phyloP scores from a whole-genome alignment of 768 basidiomycete species.

The Heimioporus sp. region DNA sequence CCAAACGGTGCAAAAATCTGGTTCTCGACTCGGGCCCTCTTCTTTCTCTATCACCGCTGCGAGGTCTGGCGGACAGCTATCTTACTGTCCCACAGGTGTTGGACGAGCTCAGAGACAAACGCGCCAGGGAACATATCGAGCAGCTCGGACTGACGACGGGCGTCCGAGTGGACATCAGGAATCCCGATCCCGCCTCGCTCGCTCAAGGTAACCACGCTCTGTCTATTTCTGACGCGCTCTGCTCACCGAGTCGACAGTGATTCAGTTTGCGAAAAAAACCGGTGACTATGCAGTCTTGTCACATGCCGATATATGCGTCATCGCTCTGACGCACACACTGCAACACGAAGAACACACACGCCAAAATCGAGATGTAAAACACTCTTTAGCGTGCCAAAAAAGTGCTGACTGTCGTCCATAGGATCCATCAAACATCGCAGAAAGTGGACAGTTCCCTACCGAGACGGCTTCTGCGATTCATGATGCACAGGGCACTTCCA shows the following conservation, averaged over 20 bases:
- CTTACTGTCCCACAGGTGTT: conserved; percentile 90
- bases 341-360: conserved; percentile 49
- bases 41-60: conserved; percentile 82
- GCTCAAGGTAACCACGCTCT: conserved; percentile 52
- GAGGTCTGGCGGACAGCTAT: conserved; percentile 83
- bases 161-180: conserved; percentile 67
- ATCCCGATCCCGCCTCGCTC: conserved; percentile 69
- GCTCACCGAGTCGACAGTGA: conserved; percentile 52
- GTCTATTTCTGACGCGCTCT: conserved; percentile 2
- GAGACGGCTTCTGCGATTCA: neutral
- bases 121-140: conserved; percentile 84
- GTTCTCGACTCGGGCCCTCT: conserved; percentile 94
- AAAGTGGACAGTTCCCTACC: neutral
- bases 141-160: conserved; percentile 73
- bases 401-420: conserved; percentile 3
- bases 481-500: conserved; percentile 3
- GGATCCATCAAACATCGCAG: conserved; percentile 1
- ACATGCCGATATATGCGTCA: conserved; percentile 83
- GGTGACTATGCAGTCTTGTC: conserved; percentile 95
- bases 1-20: conserved; percentile 66
- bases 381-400: neutral
- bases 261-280: conserved; percentile 89
- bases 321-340: conserved; percentile 84
- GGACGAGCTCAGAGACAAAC: conserved; percentile 84
- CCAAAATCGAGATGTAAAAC: conserved; percentile 28